phyloP scores from a whole-genome alignment of 1,139 yeast species.

The Saccharomyces pastorianus region DNA sequence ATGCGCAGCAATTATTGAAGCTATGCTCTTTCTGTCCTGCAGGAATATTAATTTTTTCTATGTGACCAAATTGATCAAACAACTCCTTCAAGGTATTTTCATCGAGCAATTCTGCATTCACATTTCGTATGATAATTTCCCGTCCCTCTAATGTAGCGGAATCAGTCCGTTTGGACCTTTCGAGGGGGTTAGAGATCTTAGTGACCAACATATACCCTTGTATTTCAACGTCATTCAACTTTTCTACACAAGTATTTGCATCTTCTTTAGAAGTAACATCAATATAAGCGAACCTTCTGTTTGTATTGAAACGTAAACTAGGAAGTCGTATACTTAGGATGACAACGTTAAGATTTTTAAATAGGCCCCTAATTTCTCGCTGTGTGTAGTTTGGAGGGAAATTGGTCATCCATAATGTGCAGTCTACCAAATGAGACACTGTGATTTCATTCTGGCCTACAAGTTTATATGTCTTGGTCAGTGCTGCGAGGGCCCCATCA shows the following conservation, averaged over 20 bases:
- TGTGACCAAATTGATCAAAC: constrained; percentile 39
- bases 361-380: constrained; percentile 37
- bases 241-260: constrained; percentile 43
- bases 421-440: constrained; percentile 33
- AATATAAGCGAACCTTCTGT: constrained; percentile 71
- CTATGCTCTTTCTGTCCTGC: constrained; percentile 23
- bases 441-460: constrained; percentile 38
- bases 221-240: constrained; percentile 37
- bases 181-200: constrained; percentile 49
- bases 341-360: constrained; percentile 40
- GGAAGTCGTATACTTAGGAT: constrained; percentile 57
- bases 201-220: constrained; percentile 39
- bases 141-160: constrained; percentile 43
- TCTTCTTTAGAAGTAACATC: constrained; percentile 40
- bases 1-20: constrained; percentile 48
- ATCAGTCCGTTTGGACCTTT: constrained; percentile 35
- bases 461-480: constrained; percentile 49
- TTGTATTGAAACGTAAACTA: constrained; percentile 46
- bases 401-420: constrained; percentile 46
- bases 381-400: constrained; percentile 53
- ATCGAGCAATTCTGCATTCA: constrained; percentile 35
- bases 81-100: constrained; percentile 28
- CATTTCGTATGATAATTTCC: constrained; percentile 45
- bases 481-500: constrained; percentile 48
- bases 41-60: constrained; percentile 46